These are phyloP conservation scores for Pilatotrama ljubarskyi DNA, from an alignment of 768 basidiomycete species.

Conservation along the genomic window DNA sequence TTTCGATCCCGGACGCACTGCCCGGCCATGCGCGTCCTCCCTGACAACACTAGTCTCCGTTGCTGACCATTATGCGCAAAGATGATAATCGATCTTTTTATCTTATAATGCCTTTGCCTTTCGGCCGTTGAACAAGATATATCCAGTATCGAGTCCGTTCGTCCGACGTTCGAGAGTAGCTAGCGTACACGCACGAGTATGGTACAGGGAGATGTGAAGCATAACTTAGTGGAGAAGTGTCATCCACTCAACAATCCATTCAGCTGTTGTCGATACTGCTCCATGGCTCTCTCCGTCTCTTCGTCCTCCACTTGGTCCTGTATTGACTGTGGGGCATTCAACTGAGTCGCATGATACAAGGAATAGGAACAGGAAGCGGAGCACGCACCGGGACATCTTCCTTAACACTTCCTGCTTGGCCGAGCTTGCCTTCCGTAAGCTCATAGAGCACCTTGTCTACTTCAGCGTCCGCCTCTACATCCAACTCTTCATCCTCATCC, in stretches of 20 bases:
- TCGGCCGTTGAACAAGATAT: not conserved
- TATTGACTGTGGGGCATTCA: constrained; percentile 41
- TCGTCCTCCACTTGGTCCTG: constrained; percentile 72
- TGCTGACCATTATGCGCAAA: too few relatives aligned
- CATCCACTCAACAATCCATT: constrained; percentile 76
- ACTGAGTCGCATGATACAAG: not conserved
- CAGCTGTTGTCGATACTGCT: constrained; percentile 86
- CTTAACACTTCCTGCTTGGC: constrained; percentile 73
- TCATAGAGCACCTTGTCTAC: constrained; percentile 97
- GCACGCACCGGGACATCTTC: constrained; percentile 73
- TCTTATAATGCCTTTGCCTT: too few relatives aligned
- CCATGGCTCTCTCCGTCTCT: constrained; percentile 86
- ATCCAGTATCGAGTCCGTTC: not conserved
- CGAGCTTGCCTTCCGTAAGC: constrained; percentile 94
- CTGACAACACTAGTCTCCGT: not conserved
- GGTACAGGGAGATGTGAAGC: not conserved
- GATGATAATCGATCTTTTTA: too few relatives aligned
- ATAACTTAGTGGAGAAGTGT: not conserved
- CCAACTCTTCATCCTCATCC: constrained; percentile 92
- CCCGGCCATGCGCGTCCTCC: not conserved
- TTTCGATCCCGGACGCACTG: not conserved
- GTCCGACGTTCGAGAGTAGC: not conserved
- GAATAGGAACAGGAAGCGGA: not conserved
- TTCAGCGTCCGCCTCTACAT: constrained; percentile 96
- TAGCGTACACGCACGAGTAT: constrained; percentile 2